Evolutionary conservation across 2,329 filamentous ascomycete species (phyloP).

Genomic region (Lasiodiplodia sp.): DNA sequence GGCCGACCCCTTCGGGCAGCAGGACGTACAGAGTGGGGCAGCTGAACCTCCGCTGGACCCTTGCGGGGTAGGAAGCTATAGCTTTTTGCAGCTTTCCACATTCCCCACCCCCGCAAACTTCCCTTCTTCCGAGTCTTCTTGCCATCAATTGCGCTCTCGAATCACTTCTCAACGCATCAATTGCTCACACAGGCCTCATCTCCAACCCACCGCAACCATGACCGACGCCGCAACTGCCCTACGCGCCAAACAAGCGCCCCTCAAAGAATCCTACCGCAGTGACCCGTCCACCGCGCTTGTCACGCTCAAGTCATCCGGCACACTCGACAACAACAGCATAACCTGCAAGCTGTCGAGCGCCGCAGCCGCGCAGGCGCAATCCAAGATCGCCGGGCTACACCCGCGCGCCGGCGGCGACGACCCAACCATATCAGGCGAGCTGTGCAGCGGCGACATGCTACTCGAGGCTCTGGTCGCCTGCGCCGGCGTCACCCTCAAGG

Average conservation of each 20-base stretch:
- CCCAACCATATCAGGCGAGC: slow-evolving; percentile 53
- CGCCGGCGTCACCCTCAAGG: slow-evolving; percentile 60
- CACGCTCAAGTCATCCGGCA: slow-evolving; percentile 54
- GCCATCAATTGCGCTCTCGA: not conserved
- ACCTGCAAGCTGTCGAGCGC: slow-evolving; percentile 56
- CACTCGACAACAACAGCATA: slow-evolving; percentile 54
- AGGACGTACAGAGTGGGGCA: slow-evolving; percentile 16
- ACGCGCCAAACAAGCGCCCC: slow-evolving; percentile 57
- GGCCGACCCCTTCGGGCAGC: not conserved
- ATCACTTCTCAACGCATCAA: not conserved
- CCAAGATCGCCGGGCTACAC: slow-evolving; percentile 52
- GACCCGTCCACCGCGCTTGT: slow-evolving; percentile 55
- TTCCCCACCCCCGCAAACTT: not conserved
- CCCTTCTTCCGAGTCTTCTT: not conserved
- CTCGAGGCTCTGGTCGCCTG: slow-evolving; percentile 60
- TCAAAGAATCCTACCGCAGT: slow-evolving; percentile 55
- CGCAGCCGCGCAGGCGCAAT: slow-evolving; percentile 44
- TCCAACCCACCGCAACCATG: not conserved
- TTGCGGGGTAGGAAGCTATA: slow-evolving; percentile 15
- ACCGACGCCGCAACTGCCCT: slow-evolving; percentile 41
- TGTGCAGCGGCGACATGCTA: slow-evolving; percentile 60
- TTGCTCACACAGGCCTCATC: no score
- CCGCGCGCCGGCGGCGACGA: slow-evolving; percentile 53
- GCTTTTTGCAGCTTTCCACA: not conserved
- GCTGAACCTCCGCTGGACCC: slow-evolving; percentile 14